These are phyloP conservation scores for Serendipita indica DNA, from an alignment of 768 basidiomycete genomes.

Conservation along the genomic window DNA sequence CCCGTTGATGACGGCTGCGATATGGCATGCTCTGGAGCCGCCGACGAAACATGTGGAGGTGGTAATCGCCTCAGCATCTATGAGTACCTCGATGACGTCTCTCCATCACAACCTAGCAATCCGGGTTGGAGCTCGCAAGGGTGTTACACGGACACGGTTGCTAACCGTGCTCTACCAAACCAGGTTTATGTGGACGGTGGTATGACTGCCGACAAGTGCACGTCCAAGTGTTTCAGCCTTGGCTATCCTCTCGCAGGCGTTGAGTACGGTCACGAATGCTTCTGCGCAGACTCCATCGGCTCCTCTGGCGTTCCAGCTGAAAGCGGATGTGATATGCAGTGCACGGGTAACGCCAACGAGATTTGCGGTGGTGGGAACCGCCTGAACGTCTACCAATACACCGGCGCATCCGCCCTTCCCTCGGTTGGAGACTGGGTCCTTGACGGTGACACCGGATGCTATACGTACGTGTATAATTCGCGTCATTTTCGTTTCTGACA, in stretches of 20 bases:
- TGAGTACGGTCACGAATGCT: background rate
- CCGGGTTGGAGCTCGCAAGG: background rate
- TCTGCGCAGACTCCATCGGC: background rate
- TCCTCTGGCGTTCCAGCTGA: background rate
- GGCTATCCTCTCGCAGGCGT: background rate
- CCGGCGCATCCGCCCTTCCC: background rate
- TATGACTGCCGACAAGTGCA: background rate
- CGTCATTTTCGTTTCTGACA: too few species aligned
- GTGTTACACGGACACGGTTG: background rate
- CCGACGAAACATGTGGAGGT: background rate
- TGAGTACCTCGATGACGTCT: background rate
- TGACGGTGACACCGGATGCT: too few species aligned
- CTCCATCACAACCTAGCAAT: background rate
- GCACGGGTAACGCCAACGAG: background rate
- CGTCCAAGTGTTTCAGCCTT: background rate
- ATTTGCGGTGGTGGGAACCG: background rate
- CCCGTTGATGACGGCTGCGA: background rate
- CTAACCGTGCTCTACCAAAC: background rate
- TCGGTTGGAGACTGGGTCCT: too few species aligned
- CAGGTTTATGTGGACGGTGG: background rate
- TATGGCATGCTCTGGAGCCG: background rate
- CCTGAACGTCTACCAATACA: background rate
- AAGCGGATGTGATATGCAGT: background rate
- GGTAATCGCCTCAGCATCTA: background rate
- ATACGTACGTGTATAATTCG: too few species aligned